Evolutionary conservation across 2,329 filamentous ascomycete genomes (phyloP).

Genomic region (Didymella arachidicola): DNA sequence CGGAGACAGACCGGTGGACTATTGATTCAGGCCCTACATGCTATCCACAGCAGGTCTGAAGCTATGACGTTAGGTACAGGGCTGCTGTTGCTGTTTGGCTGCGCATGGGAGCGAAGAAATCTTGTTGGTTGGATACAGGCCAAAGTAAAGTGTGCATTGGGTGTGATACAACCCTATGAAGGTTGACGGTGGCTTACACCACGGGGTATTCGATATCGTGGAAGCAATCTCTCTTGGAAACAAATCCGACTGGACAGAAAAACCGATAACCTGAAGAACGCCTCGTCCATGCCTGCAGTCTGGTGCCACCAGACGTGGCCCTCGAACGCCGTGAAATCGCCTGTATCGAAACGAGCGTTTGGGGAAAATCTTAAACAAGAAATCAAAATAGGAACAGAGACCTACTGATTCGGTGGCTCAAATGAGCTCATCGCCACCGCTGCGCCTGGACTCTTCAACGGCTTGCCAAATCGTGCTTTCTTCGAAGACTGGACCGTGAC

Average conservation of each 20-base stretch:
- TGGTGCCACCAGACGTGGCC: conserved; percentile 10
- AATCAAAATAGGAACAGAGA: not conserved
- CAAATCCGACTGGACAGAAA: not conserved
- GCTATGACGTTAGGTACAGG: not conserved
- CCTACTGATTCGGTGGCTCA: conserved; percentile 41
- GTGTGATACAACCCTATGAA: not conserved
- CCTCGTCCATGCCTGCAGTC: conserved; percentile 8
- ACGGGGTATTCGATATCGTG: conserved; percentile 14
- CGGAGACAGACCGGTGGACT: not conserved
- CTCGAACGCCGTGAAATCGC: conserved; percentile 2
- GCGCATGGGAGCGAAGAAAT: not conserved
- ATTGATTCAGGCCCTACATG: not conserved
- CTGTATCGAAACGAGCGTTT: not conserved
- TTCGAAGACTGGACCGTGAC: conserved; percentile 84
- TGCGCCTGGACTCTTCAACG: conserved; percentile 79
- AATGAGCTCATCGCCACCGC: conserved; percentile 79
- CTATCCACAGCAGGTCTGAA: not conserved
- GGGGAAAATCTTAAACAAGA: not conserved
- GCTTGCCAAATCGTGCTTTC: conserved; percentile 76
- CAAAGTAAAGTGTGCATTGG: conserved; percentile 1
- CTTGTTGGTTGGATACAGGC: not conserved
- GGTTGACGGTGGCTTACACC: conserved; percentile 1
- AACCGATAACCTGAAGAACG: not conserved
- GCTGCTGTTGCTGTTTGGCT: not conserved
- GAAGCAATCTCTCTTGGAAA: conserved; percentile 2